A percentile compares a stretch with the other conserved stretches of the same genome.
Evolutionary conservation across 305 asterid genomes (phyloP).

Genomic region (Fraxinus velutina): DNA sequence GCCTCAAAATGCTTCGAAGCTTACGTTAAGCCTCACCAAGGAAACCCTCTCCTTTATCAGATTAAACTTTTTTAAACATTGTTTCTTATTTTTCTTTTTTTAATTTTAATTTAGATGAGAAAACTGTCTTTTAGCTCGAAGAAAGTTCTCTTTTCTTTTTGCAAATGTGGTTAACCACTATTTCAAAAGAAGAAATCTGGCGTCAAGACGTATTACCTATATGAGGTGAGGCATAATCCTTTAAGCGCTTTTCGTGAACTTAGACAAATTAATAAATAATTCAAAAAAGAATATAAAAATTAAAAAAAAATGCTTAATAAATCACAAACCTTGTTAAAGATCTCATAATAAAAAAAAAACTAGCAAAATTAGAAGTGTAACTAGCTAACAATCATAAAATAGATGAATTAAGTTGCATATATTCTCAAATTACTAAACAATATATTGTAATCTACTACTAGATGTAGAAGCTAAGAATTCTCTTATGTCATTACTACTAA

Average conservation of each 20-base stretch:
- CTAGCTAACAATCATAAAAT: background rate
- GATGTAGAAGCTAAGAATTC: too few relatives aligned
- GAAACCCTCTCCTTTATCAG: background rate
- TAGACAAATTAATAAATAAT: background rate
- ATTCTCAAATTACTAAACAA: background rate
- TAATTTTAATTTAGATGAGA: background rate
- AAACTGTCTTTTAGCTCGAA: background rate
- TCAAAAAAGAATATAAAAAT: background rate
- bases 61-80: too few relatives aligned
- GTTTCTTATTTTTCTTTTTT: too few relatives aligned
- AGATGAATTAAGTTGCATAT: background rate
- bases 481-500: too few relatives aligned
- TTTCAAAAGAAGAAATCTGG: background rate
- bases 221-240: background rate
- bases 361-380: background rate
- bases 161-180: background rate
- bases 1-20: background rate
- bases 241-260: background rate
- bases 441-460: too few relatives aligned
- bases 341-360: background rate
- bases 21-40: background rate
- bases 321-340: background rate
- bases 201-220: background rate
- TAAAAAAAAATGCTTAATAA: background rate
- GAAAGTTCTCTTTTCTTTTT: background rate